Conservation (phyloP, 2,329 filamentous ascomycete species). For the Capronia epimyces region DNA sequence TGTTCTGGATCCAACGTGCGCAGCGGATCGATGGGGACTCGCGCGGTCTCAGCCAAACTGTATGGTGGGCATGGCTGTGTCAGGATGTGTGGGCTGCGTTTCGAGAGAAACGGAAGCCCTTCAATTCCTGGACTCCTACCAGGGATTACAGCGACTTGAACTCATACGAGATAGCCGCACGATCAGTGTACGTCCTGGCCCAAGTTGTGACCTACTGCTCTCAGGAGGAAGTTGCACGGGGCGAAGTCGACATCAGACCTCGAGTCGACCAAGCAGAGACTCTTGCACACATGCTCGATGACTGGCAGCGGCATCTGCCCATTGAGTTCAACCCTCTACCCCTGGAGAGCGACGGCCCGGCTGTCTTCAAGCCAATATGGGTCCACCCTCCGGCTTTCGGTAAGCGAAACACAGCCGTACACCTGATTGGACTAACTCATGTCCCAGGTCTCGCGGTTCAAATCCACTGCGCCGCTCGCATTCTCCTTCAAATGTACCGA, state of each 20-base stretch:
- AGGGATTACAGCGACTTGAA: constrained; percentile 46
- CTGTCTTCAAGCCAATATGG: constrained; percentile 27
- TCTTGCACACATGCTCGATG: constrained; percentile 25
- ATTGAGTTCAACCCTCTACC: constrained; percentile 31
- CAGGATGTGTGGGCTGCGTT: constrained; percentile 63
- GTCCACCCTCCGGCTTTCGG: constrained; percentile 30
- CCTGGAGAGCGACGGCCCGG: constrained; percentile 2
- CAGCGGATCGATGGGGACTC: constrained; percentile 57
- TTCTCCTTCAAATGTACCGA: constrained; percentile 27
- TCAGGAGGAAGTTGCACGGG: background rate
- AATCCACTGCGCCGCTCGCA: constrained; percentile 25
- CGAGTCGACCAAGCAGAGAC: constrained; percentile 2
- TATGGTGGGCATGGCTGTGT: constrained; percentile 63
- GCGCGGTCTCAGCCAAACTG: constrained; percentile 52
- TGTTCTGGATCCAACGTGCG: constrained; percentile 62
- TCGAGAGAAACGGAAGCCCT: constrained; percentile 50
- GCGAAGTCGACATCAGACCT: background rate
- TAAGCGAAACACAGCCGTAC: constrained; percentile 2
- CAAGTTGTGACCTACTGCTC: constrained; percentile 31
- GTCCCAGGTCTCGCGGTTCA: constrained; percentile 25
- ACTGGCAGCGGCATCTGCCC: constrained; percentile 30
- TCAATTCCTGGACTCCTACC: constrained; percentile 55
- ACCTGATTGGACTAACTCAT: background rate
- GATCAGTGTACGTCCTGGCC: constrained; percentile 52
- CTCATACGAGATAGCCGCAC: constrained; percentile 51